Conservation (phyloP, 495 filamentous ascomycete genomes). For the Talaromyces liani region DNA sequence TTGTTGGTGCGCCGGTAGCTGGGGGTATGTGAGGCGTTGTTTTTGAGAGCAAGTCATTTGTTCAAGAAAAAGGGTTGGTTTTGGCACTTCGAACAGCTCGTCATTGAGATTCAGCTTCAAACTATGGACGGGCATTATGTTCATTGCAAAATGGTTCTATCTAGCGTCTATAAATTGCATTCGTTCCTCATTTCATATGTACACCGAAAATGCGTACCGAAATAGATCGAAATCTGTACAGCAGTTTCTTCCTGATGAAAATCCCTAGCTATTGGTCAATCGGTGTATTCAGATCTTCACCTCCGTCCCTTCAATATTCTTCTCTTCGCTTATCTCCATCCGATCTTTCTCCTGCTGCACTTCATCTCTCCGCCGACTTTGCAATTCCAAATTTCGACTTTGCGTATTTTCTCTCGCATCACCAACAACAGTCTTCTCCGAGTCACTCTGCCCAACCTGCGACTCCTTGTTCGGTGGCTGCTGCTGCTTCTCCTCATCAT, state of each 20-base stretch:
- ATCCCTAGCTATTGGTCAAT: neutral
- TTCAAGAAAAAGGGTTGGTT: no score
- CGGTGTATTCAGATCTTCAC: neutral
- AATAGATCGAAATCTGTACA: neutral
- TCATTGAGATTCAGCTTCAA: neutral
- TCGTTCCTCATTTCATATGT: neutral
- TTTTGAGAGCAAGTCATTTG: no score
- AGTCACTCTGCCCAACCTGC: constrained; percentile 2
- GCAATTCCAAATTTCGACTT: no score
- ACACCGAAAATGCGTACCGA: neutral
- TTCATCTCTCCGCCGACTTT: neutral
- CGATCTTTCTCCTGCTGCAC: neutral
- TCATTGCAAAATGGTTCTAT: neutral
- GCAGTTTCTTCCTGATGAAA: neutral
- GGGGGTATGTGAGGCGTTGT: neutral
- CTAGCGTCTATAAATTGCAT: neutral
- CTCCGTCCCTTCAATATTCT: neutral
- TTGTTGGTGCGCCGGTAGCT: neutral
- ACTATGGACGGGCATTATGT: neutral
- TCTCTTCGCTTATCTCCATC: neutral
- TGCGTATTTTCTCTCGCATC: neutral
- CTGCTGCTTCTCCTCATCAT: constrained; percentile 3
- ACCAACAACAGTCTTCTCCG: neutral
- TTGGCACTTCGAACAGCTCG: no score
- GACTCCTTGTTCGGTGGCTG: neutral